A percentile compares a stretch with the other conserved stretches of the same genome.
phyloP scores from a whole-genome alignment of 805 yeast genomes.

The Naumovozyma dairenensis region DNA sequence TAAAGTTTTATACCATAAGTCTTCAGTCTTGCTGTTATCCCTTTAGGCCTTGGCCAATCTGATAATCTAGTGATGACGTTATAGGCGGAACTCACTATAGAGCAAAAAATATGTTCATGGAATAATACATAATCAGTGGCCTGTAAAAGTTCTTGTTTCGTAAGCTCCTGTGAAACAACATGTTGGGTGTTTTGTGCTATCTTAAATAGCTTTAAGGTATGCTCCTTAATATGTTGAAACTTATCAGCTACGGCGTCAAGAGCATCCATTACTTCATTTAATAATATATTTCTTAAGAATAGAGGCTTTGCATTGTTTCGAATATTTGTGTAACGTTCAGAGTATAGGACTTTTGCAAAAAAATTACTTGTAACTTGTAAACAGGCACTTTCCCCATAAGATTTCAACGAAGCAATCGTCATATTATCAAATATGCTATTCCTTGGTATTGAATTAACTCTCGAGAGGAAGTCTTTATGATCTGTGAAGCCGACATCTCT shows the following conservation, averaged over 20 bases:
- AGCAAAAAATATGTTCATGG: constrained; percentile 6
- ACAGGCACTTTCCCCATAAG: constrained; percentile 17
- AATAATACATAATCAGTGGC: constrained; percentile 8
- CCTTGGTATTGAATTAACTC: constrained; percentile 6
- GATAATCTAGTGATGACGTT: constrained; percentile 11
- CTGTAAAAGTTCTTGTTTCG: too few species aligned
- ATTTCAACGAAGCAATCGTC: constrained; percentile 8
- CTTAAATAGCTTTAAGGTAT: constrained; percentile 13
- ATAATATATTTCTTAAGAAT: constrained; percentile 8
- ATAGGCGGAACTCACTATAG: constrained; percentile 7
- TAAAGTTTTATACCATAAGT: constrained; percentile 5
- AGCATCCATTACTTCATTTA: constrained; percentile 15
- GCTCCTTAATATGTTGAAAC: constrained; percentile 12
- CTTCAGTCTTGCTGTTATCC: constrained; percentile 2
- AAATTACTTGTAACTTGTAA: constrained; percentile 13
- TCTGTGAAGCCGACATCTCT: constrained; percentile 19
- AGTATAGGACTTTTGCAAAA: constrained; percentile 16
- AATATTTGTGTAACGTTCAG: constrained; percentile 21
- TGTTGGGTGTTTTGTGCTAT: too few species aligned
- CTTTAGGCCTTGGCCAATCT: constrained; percentile 6
- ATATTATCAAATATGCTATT: constrained; percentile 7
- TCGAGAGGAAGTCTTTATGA: constrained; percentile 11
- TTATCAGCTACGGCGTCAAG: constrained; percentile 7
- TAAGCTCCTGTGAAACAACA: too few species aligned
- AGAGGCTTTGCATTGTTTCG: constrained; percentile 19